Percentiles rank a stretch among this genome's conserved stretches.
Evolutionary conservation across 129 eudicot species (phyloP).

Genomic region (Flaveria bidentis): DNA sequence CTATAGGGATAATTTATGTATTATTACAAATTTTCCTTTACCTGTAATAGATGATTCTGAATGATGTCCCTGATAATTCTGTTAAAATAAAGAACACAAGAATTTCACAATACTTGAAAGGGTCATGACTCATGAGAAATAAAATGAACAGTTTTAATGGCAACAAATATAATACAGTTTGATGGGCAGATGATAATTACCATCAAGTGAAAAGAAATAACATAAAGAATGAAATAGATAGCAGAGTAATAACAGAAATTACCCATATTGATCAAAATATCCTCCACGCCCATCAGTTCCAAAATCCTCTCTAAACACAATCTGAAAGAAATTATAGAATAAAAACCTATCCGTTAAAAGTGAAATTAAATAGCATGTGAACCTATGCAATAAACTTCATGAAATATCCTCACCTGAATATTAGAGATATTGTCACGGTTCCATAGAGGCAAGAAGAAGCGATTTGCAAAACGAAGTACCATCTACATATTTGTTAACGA

Average conservation of each 20-base stretch:
- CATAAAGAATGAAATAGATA: background rate
- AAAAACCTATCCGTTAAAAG: conserved; percentile 2
- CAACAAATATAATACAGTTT: background rate
- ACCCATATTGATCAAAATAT: conserved; percentile 98
- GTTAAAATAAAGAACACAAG: conserved; percentile 33
- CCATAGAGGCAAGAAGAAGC: conserved; percentile 92
- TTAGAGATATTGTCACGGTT: conserved; percentile 92
- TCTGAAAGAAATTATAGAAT: conserved; percentile 43
- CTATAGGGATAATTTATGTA: background rate
- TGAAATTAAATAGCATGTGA: background rate
- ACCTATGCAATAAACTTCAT: background rate
- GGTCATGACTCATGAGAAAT: background rate
- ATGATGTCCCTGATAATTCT: conserved; percentile 98
- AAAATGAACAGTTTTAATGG: background rate
- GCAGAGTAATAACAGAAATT: conserved; percentile 29
- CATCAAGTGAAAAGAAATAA: background rate
- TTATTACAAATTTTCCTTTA: conserved; percentile 17
- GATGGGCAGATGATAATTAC: background rate
- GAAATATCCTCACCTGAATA: conserved; percentile 65
- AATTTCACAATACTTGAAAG: background rate
- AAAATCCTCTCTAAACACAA: conserved; percentile 98
- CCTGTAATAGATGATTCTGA: conserved; percentile 97
- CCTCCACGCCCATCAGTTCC: conserved; percentile 99
- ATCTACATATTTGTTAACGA: conserved; percentile 52
- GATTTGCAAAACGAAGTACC: conserved; percentile 99